Evolutionary conservation across 805 yeast species (phyloP), one percentile per base, ranked within the genome.

Genomic region (Saturnispora sanitii): DNA sequence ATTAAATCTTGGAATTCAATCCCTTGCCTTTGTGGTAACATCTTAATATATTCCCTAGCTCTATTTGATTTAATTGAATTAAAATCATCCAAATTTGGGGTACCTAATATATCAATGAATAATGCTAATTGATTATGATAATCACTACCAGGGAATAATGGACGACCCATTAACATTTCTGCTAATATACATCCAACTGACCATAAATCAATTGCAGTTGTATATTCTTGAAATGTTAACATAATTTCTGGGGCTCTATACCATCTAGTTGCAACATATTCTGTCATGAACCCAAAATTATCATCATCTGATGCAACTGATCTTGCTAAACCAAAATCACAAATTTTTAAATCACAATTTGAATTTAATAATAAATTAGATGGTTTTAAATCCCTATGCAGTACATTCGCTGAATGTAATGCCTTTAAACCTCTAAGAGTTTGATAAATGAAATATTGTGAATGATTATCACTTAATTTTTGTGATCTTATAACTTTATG

Each of bases 221-320:
- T 83, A 64, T 90, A 90, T 53, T 82, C 85, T 48, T 87, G 90
- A 53, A 88, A 86, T 12, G 95, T 86, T 37, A 90, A 70, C 97
- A 90, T 90, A 57, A 90, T 87, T 54, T 90, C 97, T 0, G 97
- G 97, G 1, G 97, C 97, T 42, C 97, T 70, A 61, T 90, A 90
- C 96, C 97, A 90, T 49, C 97, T 68, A 3, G 97, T 90, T 8
- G 97, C 97, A 33, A 90, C 97, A 57, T 90, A 90, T 61, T 90
- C 97, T 2, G 97, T 90, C 94, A 90, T 82, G 58, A 78, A 79
- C 4, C 85, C 86, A 45, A 76, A 72, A 55, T 77, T 79, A 54
- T 77, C 79, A 52, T 79, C 79, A 41, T 66, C 66, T 44, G 73
- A 67, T 28, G 85, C 76, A 44, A 76, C 71, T 17, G 77, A 64